A percentile compares a stretch with the other conserved stretches of the same genome.
Evolutionary conservation across 148 eudicot genomes (phyloP).

Genomic region (Fagopyrum esculentum): DNA sequence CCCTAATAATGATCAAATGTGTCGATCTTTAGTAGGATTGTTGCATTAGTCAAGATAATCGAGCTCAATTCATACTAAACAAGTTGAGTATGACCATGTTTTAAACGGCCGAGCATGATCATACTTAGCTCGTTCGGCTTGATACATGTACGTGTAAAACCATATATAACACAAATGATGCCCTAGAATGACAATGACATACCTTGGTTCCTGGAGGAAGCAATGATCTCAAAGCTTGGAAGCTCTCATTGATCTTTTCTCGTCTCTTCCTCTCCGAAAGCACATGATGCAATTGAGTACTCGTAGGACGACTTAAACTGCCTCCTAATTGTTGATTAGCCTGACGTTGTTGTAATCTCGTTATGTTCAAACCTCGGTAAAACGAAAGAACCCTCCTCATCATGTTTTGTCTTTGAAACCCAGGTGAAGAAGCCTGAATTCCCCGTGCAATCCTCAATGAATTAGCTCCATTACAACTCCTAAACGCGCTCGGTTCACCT

Average conservation of each 20-base stretch:
- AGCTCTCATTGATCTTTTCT: conserved; percentile 82
- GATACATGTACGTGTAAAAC: too few species aligned
- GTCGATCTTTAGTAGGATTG: too few species aligned
- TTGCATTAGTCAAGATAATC: too few species aligned
- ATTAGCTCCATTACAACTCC: conserved; percentile 13
- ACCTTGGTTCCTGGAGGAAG: conserved; percentile 94
- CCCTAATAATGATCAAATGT: too few species aligned
- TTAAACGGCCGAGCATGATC: too few species aligned
- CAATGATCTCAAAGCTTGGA: conserved; percentile 61
- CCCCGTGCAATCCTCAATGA: background rate
- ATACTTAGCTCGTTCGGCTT: too few species aligned
- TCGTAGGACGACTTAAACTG: conserved; percentile 26
- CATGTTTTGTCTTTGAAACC: conserved; percentile 30
- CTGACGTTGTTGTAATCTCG: conserved; percentile 14
- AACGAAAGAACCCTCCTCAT: conserved; percentile 36
- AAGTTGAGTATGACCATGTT: too few species aligned
- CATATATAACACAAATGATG: too few species aligned
- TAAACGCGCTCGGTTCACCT: conserved; percentile 44
- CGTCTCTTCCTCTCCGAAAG: conserved; percentile 75
- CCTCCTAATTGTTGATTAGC: conserved; percentile 17
- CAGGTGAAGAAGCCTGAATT: conserved; percentile 6
- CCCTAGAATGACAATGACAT: background rate
- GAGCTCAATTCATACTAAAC: too few species aligned
- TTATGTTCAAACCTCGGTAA: conserved; percentile 30
- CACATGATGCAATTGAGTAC: conserved; percentile 67